Percentiles rank a stretch among this genome's conserved stretches.
Conservation (phyloP, 2,329 filamentous ascomycete species). For the Ilyonectria mors-panacis region DNA sequence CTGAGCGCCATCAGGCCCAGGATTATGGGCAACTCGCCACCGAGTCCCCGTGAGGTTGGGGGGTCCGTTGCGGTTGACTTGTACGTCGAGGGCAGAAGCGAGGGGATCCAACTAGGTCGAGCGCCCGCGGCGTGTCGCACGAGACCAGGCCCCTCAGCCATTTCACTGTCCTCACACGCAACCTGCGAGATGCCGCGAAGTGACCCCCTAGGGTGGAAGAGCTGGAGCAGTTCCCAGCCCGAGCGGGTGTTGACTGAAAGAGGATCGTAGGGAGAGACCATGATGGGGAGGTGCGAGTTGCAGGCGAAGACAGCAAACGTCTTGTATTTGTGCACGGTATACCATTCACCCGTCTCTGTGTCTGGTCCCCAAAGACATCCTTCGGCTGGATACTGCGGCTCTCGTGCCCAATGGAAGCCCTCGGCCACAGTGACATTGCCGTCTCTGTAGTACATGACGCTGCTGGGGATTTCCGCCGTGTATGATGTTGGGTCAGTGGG, state of each 20-base stretch:
- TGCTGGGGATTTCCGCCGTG: constrained; percentile 46
- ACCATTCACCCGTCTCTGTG: constrained; percentile 6
- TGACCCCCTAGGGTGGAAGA: constrained; percentile 38
- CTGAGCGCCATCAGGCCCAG: constrained; percentile 59
- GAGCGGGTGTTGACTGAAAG: constrained; percentile 11
- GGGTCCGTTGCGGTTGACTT: constrained; percentile 24
- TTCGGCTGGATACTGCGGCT: background rate
- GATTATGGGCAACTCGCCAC: constrained; percentile 56
- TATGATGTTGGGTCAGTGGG: constrained; percentile 46
- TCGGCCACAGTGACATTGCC: constrained; percentile 47
- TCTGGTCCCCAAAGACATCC: constrained; percentile 23
- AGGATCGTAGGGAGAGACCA: constrained; percentile 47
- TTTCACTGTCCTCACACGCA: constrained; percentile 37
- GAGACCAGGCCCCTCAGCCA: constrained; percentile 28
- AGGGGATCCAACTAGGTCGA: constrained; percentile 56
- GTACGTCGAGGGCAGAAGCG: constrained; percentile 54
- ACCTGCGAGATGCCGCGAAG: constrained; percentile 50
- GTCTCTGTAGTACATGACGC: constrained; percentile 55
- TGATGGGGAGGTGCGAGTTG: constrained; percentile 54
- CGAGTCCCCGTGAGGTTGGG: constrained; percentile 51
- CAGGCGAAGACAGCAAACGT: constrained; percentile 54
- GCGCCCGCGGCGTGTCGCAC: constrained; percentile 51
- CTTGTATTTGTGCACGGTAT: constrained; percentile 37
- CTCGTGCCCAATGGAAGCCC: constrained; percentile 43
- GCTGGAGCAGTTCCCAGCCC: constrained; percentile 50